These are phyloP conservation scores for Globisporangium polare DNA, from an alignment of 352 stramenopile species.

Conservation along the genomic window DNA sequence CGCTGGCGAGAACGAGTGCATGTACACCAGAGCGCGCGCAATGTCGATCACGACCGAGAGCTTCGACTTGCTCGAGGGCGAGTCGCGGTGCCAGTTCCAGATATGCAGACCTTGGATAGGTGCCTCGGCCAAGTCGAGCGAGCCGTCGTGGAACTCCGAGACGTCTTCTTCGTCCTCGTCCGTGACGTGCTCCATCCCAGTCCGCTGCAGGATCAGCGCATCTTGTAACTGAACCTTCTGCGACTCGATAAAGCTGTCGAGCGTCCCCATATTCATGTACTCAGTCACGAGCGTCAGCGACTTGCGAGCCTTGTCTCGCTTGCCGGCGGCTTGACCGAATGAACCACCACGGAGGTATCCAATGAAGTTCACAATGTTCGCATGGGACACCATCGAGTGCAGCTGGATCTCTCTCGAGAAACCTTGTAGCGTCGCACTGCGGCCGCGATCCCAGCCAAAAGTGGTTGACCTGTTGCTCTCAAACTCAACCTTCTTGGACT, in stretches of 20 bases:
- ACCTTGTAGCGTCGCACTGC: neutral
- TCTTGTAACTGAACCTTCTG: conserved; percentile 22
- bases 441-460: neutral
- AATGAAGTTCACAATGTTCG: conserved; percentile 62
- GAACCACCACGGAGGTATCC: conserved; percentile 25
- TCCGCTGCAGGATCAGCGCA: conserved; percentile 5
- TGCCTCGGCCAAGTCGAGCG: neutral
- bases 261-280: conserved; percentile 30
- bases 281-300: conserved; percentile 35
- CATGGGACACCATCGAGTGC: conserved; percentile 56
- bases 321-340: neutral
- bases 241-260: conserved; percentile 33
- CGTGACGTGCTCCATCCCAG: neutral
- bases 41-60: conserved; percentile 39
- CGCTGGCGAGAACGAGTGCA: conserved; percentile 37
- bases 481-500: neutral
- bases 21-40: conserved; percentile 33
- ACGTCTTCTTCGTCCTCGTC: conserved; percentile 1
- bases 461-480: neutral
- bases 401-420: conserved; percentile 42
- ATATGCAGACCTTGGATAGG: neutral
- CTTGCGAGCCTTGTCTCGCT: neutral
- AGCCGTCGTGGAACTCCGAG: neutral
- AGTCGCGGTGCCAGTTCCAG: conserved; percentile 30
- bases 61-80: conserved; percentile 28